phyloP scores from a whole-genome alignment of 768 basidiomycete genomes.

The Phlebiopsis gigantea region DNA sequence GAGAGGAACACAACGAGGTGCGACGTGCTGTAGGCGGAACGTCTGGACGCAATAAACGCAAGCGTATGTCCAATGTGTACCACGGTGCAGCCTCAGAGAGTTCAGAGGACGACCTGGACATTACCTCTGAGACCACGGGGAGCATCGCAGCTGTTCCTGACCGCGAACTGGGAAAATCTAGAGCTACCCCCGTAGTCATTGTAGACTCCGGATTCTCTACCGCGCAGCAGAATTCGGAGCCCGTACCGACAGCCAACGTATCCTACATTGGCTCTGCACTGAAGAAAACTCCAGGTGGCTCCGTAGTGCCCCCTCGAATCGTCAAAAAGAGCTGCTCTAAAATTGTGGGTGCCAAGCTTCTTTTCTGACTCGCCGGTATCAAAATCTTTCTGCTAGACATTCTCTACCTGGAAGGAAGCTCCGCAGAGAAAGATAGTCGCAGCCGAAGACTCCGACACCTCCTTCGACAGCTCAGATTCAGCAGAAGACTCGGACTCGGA shows the following conservation, averaged over 20 bases:
- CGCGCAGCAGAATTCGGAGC: slow-evolving; percentile 3
- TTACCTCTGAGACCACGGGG: background rate
- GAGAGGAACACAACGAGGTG: slow-evolving; percentile 53
- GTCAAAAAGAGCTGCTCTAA: slow-evolving; percentile 38
- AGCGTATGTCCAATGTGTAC: background rate
- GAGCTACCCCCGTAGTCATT: slow-evolving; percentile 19
- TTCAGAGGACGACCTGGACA: slow-evolving; percentile 21
- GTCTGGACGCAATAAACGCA: slow-evolving; percentile 42
- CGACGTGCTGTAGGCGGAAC: slow-evolving; percentile 48
- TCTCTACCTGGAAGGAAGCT: slow-evolving; percentile 47
- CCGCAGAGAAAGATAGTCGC: slow-evolving; percentile 22
- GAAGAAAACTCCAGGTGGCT: slow-evolving; percentile 61
- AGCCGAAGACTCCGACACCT: slow-evolving; percentile 44
- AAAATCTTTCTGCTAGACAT: slow-evolving; percentile 27
- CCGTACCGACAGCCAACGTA: slow-evolving; percentile 17
- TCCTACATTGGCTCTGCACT: slow-evolving; percentile 57
- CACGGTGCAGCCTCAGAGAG: slow-evolving; percentile 8
- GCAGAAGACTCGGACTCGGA: slow-evolving; percentile 41
- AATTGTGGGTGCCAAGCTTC: slow-evolving; percentile 33
- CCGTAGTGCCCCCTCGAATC: slow-evolving; percentile 41
- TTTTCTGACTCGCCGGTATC: background rate
- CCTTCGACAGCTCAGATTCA: slow-evolving; percentile 78
- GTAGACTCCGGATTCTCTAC: slow-evolving; percentile 23
- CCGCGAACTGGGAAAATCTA: slow-evolving; percentile 14
- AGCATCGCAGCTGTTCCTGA: background rate